These are phyloP conservation scores for Pyrenula aspistea DNA, from an alignment of 495 filamentous ascomycete genomes.

Conservation along the genomic window DNA sequence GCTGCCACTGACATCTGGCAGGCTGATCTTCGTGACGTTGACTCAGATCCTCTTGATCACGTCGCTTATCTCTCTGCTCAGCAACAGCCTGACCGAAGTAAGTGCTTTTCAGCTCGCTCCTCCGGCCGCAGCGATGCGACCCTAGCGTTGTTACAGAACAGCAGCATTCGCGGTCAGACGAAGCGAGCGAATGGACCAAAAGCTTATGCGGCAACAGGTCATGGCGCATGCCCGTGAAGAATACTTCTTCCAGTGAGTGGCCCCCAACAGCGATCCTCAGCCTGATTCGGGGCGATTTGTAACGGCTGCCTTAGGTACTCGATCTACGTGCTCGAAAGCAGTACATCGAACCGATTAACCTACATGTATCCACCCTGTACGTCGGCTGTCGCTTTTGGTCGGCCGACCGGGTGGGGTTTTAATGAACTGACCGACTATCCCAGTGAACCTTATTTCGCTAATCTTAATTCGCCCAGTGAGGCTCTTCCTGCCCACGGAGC, in stretches of 20 bases:
- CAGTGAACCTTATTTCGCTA: slow-evolving; percentile 68
- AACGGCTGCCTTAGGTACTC: slow-evolving; percentile 23
- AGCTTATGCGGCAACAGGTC: slow-evolving; percentile 39
- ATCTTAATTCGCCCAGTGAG: slow-evolving; percentile 74
- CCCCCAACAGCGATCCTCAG: slow-evolving; percentile 6
- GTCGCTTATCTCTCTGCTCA: slow-evolving; percentile 81
- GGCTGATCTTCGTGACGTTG: slow-evolving; percentile 69
- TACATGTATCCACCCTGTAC: slow-evolving; percentile 55
- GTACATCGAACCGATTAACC: slow-evolving; percentile 63
- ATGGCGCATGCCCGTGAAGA: slow-evolving; percentile 55
- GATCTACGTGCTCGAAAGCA: slow-evolving; percentile 67
- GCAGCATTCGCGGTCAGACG: slow-evolving; percentile 5
- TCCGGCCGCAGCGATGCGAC: slow-evolving; percentile 19
- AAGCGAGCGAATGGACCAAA: slow-evolving; percentile 15
- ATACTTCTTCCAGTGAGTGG: slow-evolving; percentile 75
- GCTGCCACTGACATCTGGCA: slow-evolving; percentile 6
- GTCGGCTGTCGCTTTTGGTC: too few relatives aligned
- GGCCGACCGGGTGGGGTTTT: too few relatives aligned
- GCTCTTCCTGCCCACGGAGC: slow-evolving; percentile 58
- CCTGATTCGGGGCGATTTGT: slow-evolving; percentile 4
- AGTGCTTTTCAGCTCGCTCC: slow-evolving; percentile 17
- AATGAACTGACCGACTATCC: slow-evolving; percentile 1
- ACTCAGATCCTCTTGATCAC: slow-evolving; percentile 89
- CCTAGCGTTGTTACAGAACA: slow-evolving; percentile 4
- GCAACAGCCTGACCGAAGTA: slow-evolving; percentile 79